These are phyloP conservation scores for Fusarium gaditjirri DNA, from an alignment of 2,329 filamentous ascomycete genomes.

Conservation along the genomic window DNA sequence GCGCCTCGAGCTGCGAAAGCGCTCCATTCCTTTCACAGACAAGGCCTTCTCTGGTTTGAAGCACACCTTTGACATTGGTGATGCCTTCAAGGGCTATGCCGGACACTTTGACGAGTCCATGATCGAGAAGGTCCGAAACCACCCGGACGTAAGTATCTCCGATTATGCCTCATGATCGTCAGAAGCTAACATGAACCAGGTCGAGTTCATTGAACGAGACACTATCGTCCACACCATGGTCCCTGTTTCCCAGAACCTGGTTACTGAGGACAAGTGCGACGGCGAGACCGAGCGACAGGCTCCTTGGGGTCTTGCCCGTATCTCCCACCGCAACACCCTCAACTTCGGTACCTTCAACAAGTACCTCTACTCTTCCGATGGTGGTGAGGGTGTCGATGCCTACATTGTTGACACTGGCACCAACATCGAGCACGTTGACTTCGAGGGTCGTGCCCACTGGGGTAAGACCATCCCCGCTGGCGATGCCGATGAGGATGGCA, in stretches of 20 bases:
- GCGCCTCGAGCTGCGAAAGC: conserved; percentile 91
- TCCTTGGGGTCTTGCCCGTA: conserved; percentile 98
- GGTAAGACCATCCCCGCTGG: conserved; percentile 92
- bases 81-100: conserved; percentile 86
- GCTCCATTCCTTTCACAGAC: conserved; percentile 74
- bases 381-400: conserved; percentile 97
- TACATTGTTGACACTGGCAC: conserved; percentile 99
- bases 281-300: conserved; percentile 85
- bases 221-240: conserved; percentile 87
- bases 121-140: conserved; percentile 91
- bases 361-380: conserved; percentile 90
- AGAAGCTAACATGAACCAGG: conserved; percentile 62
- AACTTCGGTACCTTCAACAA: conserved; percentile 97
- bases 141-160: conserved; percentile 85
- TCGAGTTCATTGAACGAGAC: conserved; percentile 96
- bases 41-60: conserved; percentile 86
- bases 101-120: conserved; percentile 94
- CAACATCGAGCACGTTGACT: conserved; percentile 94
- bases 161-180: conserved; percentile 13
- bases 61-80: conserved; percentile 95
- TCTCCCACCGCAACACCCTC: conserved; percentile 90
- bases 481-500: conserved; percentile 91
- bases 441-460: conserved; percentile 95
- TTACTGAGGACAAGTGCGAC: conserved; percentile 56
- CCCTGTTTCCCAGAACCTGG: conserved; percentile 54